Evolutionary conservation across 83 land plant genomes (phyloP).

Genomic region (Picea abies): DNA sequence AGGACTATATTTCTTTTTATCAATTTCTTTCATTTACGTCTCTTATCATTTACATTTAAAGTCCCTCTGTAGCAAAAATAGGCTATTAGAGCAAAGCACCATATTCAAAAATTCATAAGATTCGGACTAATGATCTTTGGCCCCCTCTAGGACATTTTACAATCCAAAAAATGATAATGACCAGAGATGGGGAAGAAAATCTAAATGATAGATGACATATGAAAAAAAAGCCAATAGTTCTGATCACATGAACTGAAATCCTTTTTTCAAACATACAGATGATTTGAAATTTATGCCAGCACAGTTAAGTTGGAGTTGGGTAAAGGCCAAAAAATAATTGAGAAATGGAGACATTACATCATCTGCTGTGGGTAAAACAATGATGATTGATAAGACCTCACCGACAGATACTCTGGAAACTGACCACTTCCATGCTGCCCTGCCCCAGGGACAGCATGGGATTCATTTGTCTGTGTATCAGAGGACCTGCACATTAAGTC

Average conservation of each 20-base stretch:
- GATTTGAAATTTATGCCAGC: constrained; percentile 10
- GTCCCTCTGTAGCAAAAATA: not conserved
- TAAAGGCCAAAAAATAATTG: constrained; percentile 5
- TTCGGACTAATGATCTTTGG: not conserved
- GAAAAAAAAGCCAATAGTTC: not conserved
- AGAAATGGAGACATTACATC: not conserved
- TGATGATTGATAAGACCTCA: constrained; percentile 1
- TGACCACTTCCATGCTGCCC: constrained; percentile 26
- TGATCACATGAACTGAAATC: constrained; percentile 6
- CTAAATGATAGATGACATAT: not conserved
- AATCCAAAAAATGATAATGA: not conserved
- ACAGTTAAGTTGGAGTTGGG: not conserved
- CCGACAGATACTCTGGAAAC: constrained; percentile 6
- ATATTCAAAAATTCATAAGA: not conserved
- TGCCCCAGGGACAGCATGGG: constrained; percentile 25
- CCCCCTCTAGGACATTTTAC: not conserved
- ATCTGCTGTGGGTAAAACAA: constrained; percentile 17
- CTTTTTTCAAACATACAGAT: not conserved
- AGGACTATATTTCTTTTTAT: too few relatives aligned
- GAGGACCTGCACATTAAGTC: constrained; percentile 39
- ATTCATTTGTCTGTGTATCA: constrained; percentile 33
- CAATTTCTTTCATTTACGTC: too few relatives aligned
- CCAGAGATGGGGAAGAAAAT: too few relatives aligned
- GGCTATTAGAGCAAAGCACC: not conserved
- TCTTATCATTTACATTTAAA: not conserved